These are phyloP conservation scores for Albizia julibrissin DNA, from an alignment of 306 rosid genomes.

Conservation along the genomic window DNA sequence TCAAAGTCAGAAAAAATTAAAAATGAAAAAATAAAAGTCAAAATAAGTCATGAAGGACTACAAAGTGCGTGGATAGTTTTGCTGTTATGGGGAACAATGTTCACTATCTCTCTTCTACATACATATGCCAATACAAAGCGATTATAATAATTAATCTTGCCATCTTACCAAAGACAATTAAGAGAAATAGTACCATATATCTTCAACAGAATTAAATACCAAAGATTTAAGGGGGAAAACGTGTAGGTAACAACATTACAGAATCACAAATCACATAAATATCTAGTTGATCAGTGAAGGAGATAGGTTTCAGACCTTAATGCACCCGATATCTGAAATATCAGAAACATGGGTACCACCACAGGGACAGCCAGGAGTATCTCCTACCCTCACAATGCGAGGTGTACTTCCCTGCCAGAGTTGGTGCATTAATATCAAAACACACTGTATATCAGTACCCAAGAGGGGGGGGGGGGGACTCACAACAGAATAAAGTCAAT, in stretches of 20 bases:
- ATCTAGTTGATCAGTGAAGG: neutral
- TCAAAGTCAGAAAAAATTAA: too few species aligned
- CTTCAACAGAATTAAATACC: neutral
- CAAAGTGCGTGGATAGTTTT: constrained; percentile 1
- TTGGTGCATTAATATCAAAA: constrained; percentile 31
- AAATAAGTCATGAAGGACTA: neutral
- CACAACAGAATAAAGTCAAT: constrained; percentile 2
- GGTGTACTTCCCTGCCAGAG: constrained; percentile 67
- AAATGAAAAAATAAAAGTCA: neutral
- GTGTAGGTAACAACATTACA: neutral
- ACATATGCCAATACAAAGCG: neutral
- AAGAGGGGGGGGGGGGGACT: neutral
- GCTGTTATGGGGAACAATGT: neutral
- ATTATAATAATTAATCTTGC: neutral
- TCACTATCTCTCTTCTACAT: neutral
- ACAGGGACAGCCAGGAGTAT: constrained; percentile 70
- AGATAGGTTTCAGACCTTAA: constrained; percentile 50
- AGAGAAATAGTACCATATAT: neutral
- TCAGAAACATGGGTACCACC: constrained; percentile 80
- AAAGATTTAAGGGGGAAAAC: neutral
- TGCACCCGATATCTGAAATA: constrained; percentile 57
- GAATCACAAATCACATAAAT: neutral
- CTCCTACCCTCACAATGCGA: constrained; percentile 61
- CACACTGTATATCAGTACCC: constrained; percentile 1
- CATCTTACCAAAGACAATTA: neutral